Percentiles rank a stretch among this genome's conserved stretches.
These are phyloP conservation scores for Gaultheria prostrata DNA, from an alignment of 148 eudicot species.

Conservation along the genomic window DNA sequence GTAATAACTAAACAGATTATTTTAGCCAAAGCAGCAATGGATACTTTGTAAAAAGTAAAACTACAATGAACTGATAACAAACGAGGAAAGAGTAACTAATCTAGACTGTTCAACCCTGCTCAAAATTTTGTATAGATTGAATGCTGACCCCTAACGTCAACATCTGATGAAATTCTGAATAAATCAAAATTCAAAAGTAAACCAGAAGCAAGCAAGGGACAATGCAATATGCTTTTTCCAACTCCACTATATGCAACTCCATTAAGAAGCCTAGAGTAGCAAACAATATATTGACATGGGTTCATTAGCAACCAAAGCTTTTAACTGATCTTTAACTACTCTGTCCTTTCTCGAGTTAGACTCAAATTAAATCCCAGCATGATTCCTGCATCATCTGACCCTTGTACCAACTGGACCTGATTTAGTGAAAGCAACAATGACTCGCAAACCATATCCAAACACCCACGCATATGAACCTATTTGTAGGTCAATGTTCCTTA, in stretches of 20 bases:
- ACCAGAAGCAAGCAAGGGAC: neutral
- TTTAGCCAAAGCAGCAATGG: neutral
- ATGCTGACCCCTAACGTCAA: neutral
- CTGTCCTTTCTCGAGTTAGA: constrained; percentile 19
- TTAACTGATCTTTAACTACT: constrained; percentile 6
- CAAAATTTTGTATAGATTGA: neutral
- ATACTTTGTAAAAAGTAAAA: neutral
- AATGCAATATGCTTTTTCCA: neutral
- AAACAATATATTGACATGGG: constrained; percentile 9
- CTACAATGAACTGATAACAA: neutral
- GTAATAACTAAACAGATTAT: neutral
- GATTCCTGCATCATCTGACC: neutral
- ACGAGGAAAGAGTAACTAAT: neutral
- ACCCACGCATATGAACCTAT: neutral
- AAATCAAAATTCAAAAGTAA: neutral
- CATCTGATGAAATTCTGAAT: neutral
- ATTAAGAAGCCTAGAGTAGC: neutral
- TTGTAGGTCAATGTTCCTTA: neutral
- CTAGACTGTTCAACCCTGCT: neutral
- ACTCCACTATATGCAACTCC: neutral
- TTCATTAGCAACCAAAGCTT: constrained; percentile 25
- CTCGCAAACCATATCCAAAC: neutral
- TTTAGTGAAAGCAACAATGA: neutral
- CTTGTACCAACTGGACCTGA: neutral
- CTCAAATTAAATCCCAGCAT: neutral